These are phyloP conservation scores for Penicillium roqueforti DNA, from an alignment of 495 filamentous ascomycete species.

Conservation along the genomic window DNA sequence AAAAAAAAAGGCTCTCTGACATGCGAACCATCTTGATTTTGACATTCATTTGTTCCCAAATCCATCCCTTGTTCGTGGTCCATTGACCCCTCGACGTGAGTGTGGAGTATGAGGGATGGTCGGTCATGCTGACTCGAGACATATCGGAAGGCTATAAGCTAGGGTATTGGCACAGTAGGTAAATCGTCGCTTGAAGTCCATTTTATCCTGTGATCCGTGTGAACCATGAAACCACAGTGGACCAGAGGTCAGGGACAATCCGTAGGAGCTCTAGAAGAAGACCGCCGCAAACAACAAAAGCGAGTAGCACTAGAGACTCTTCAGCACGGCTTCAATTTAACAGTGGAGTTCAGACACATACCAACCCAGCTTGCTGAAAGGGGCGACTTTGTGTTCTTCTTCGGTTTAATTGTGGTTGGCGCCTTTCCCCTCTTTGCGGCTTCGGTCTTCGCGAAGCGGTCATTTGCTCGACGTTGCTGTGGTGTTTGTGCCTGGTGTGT, in stretches of 20 bases:
- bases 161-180: conserved; percentile 1
- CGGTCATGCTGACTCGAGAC: background rate
- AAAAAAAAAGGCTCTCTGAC: background rate
- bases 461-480: conserved; percentile 84
- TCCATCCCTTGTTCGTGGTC: background rate
- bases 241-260: conserved; percentile 58
- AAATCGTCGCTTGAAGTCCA: background rate
- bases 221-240: conserved; percentile 27
- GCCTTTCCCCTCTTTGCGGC: conserved; percentile 80
- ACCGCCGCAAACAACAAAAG: conserved; percentile 23
- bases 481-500: conserved; percentile 80
- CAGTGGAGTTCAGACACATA: conserved; percentile 45
- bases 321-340: background rate
- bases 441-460: conserved; percentile 74
- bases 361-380: conserved; percentile 79
- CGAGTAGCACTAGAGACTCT: conserved; percentile 15
- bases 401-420: conserved; percentile 62
- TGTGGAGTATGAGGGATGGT: background rate
- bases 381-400: conserved; percentile 65
- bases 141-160: background rate
- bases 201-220: conserved; percentile 20
- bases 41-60: background rate
- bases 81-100: background rate
- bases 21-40: background rate
- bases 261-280: conserved; percentile 46